Base-by-base conservation (phyloP, 768 basidiomycete genomes). In the Podaxis carcinomalis region DNA sequence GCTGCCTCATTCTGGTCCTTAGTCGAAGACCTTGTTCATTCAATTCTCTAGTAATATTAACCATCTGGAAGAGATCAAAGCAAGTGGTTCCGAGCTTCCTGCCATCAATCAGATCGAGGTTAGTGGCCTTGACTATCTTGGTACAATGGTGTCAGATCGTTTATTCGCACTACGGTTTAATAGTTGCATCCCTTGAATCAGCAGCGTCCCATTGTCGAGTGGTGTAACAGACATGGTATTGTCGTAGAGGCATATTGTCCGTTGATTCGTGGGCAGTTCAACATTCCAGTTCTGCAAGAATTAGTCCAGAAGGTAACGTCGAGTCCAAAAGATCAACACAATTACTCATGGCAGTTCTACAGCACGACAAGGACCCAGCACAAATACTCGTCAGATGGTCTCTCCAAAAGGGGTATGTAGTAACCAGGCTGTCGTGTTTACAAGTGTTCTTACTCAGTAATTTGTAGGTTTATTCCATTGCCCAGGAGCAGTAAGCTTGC, bases 321-420 rank as follows among this genome's bases (percentile, higher is more conserved):
- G 32, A 32, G 32, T 32, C 7, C 7, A 7, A 32, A 32, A 32
- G 32, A 2, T 32, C 32, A 32, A 32, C 32, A 32, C 32, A 32
- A 32, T 32, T 32, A 9, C 32, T 32, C 32, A 32, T 9, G 7
- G 7, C 32, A 32, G 7, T 9, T 32, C 32, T 9, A 6, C 32
- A 32, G 32, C 7, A 32, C 32, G 6, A 73, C 44, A 83, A 84
- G 57, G 83, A 87, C 44, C 81, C 83, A 4, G 87, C 93, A 16
- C 95, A 97, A 68, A 78, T 96, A 49, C 81, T 97, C 14, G 75
- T 97, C 59, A 84, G 95, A 23, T 97, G 94, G 92, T 95, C 93
- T 28, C 75, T 98, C 39, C 95, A 97, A 71, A 84, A 82, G 68
- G 86, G 87, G 90, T 90, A 66, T 52, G 83, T 74, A 7, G 21